Base-by-base conservation (phyloP, 1,284 basidiomycete genomes). In the Chalciporus sp. region DNA sequence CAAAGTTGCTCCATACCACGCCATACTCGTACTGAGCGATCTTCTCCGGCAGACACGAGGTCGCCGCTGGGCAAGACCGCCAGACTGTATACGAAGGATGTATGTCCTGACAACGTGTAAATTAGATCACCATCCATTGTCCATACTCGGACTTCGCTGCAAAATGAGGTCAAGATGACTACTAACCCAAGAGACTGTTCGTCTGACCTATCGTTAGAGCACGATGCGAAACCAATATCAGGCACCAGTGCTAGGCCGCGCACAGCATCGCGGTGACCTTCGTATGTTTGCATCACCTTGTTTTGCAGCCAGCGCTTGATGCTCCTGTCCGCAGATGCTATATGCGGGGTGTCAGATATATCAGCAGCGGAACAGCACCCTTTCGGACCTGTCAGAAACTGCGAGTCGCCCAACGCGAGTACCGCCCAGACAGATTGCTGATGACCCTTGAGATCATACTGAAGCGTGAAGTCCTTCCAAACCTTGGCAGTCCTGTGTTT, bases 371-470 rank as follows among this genome's bases (percentile, higher is more conserved):
- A 45, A 47, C 8, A n/a, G 19, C 39, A 48, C 41, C 42, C 7
- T 1, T 12, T 68, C 78, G 59, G 59, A 88, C 92, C 95, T 28
- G 96, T 98, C 61, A 98, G 72, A 58, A 88, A 87, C 57, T 87
- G 82, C 8, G 89, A 86, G 48, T 90, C 86, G 37, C 90, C 90
- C 19, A 98, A 74, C 28, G 88, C 90, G 41, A 92, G 74, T 10
- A 98, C 95, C 7, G 94, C 91, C 95, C 95, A 98, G 1, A 99
- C 95, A 10, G 96, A 90, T 70, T 95, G 91, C 55, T 88, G 77
- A 68, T 99, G 97, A 9, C 88, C 94, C 63, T 85, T 83, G 49
- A 99, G 81, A 58, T 90, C 90, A 60, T 92, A 84, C 3, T 80
- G 79, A 57, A 88, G 78, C 61, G 87, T 74, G 66, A 90, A 94